Evolutionary conservation across 495 filamentous ascomycete genomes (phyloP).

Genomic region (Chaetomium cochliodes): DNA sequence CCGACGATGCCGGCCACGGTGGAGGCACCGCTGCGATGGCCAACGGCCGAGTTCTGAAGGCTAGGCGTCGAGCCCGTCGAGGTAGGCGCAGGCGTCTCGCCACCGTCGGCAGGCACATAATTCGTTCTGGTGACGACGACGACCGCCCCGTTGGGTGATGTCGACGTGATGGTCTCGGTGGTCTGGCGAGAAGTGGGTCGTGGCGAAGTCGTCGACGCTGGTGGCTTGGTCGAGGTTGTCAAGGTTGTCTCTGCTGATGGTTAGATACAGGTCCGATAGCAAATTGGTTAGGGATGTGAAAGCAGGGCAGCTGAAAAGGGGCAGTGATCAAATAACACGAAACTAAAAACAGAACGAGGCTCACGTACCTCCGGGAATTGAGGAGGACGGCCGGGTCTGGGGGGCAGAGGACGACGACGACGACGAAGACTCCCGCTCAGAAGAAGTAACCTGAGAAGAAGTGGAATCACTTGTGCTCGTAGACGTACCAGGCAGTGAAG

Average conservation of each 20-base stretch:
- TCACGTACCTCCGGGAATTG: conserved; percentile 32
- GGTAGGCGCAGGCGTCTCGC: conserved; percentile 14
- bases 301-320: background rate
- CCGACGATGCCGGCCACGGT: conserved; percentile 36
- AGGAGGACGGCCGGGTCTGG: conserved; percentile 24
- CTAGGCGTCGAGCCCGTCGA: conserved; percentile 28
- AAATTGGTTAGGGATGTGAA: background rate
- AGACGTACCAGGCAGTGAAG: conserved; percentile 22
- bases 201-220: conserved; percentile 11
- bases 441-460: conserved; percentile 22
- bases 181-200: conserved; percentile 25
- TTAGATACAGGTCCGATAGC: conserved; percentile 1
- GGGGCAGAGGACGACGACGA: conserved; percentile 14
- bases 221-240: conserved; percentile 9
- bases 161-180: conserved; percentile 37
- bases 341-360: conserved; percentile 13
- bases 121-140: conserved; percentile 32
- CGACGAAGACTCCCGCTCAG: conserved; percentile 14
- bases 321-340: background rate
- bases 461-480: conserved; percentile 12
- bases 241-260: conserved; percentile 23
- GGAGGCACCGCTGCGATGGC: conserved; percentile 23
- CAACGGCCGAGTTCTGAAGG: conserved; percentile 39
- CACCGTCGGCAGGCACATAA: conserved; percentile 28
- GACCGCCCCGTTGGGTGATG: conserved; percentile 40